Evolutionary conservation across 331 rosid species (phyloP), one percentile per base, ranked within the genome.

Genomic region (Malus hybrid): DNA sequence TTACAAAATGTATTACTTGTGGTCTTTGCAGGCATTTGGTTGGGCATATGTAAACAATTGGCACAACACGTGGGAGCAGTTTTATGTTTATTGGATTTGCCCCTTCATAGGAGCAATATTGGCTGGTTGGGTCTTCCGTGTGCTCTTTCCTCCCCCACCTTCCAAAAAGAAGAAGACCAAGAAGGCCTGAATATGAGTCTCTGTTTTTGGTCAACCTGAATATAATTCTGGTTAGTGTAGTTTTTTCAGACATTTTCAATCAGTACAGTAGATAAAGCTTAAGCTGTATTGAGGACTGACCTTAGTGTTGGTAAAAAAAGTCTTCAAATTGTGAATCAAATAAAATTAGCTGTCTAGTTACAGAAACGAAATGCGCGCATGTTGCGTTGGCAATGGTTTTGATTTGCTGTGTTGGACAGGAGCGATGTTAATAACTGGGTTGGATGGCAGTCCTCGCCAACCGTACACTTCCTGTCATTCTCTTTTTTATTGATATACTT

Each of bases 61-160:
- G 88, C 97, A 90, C 70, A 78, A 82, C 77, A 89, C 96, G 71
- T 90, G 97, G 93, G 96, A 89, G 83, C 93, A 91, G 75, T 88
- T 90, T 74, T 90, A 90, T 67, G 93, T 90, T 44, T 90, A 86
- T 73, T 89, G 96, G 97, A 89, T 90, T 69, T 86, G 88, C 53
- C 93, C 98, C 60, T 89, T 90, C 81, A 28, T 76, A 1, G 93
- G 97, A 81, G 87, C 97, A 71, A 81, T 88, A 69, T 75, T 81
- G 82, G 98, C 98, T 29, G 87, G 92, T 26, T 88, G 92, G 93
- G 66, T 82, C 39, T 90, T 88, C 79, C 91, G 93, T 11, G 81
- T 76, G 26, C 22, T 93, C 75, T 89, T 87, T 60, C 89, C 88
- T 55, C 81, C 87, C 57, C 83, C 79, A 6, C 61, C 63, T 55